Evolutionary conservation across 2,329 filamentous ascomycete genomes (phyloP).

Genomic region (Aureobasidium sp.): DNA sequence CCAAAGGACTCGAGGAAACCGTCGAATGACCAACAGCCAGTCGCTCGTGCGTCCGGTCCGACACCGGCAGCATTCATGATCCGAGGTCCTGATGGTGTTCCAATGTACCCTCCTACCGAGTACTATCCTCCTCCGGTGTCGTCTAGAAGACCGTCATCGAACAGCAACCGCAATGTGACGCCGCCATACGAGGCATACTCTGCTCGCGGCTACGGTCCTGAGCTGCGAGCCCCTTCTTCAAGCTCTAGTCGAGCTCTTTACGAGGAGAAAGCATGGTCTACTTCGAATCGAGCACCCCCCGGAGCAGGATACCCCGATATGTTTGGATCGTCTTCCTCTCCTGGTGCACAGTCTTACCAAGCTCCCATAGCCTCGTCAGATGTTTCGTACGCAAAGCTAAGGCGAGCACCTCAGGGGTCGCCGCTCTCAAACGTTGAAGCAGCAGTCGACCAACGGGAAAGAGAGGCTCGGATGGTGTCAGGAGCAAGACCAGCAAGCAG

Average conservation of each 20-base stretch:
- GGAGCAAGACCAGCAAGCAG: slow-evolving; percentile 11
- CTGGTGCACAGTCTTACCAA: slow-evolving; percentile 29
- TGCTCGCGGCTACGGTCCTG: slow-evolving; percentile 1
- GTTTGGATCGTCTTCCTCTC: slow-evolving; percentile 28
- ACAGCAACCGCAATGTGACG: slow-evolving; percentile 26
- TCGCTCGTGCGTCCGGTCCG: slow-evolving; percentile 18
- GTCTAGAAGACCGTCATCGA: slow-evolving; percentile 23
- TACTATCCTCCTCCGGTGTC: slow-evolving; percentile 21
- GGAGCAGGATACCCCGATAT: slow-evolving; percentile 30
- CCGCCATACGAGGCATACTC: slow-evolving; percentile 23
- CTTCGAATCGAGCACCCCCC: slow-evolving; percentile 34
- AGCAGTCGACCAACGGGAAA: not conserved
- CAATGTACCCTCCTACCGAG: slow-evolving; percentile 34
- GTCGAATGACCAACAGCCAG: slow-evolving; percentile 26
- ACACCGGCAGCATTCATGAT: slow-evolving; percentile 39
- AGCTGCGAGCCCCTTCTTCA: slow-evolving; percentile 31
- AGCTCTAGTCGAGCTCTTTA: slow-evolving; percentile 32
- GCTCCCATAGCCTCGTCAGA: slow-evolving; percentile 29
- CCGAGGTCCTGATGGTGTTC: slow-evolving; percentile 41
- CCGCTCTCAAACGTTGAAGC: slow-evolving; percentile 11
- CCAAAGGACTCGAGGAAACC: slow-evolving; percentile 21
- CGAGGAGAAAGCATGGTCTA: slow-evolving; percentile 31
- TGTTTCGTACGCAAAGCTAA: slow-evolving; percentile 27
- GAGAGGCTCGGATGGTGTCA: not conserved
- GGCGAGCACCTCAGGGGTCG: slow-evolving; percentile 22